Base-by-base conservation (phyloP, 257 asterid genomes). In the Perilla frutescens region DNA sequence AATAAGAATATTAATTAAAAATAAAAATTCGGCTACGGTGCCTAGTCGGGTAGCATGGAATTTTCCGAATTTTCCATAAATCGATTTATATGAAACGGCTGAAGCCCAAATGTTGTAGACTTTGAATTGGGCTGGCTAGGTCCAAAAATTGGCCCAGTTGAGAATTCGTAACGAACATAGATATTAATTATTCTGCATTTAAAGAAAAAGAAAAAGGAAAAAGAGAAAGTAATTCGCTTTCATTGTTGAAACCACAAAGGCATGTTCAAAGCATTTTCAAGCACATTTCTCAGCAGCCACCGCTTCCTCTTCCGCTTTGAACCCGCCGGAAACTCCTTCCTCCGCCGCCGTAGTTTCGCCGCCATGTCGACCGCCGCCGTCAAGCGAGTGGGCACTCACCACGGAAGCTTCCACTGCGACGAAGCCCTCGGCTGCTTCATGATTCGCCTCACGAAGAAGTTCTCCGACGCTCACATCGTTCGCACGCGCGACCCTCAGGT, bases 331-430 rank as follows among this genome's bases (percentile, higher is more conserved):
- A 13, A 60, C 31, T 55, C 75, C 57, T 8, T 68, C 29, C 48
- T 71, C 68, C 39, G 70, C 60, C 73, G 50, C 53, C 50, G 68
- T 15, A 13, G 64, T 2, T 5, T 72, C 49, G 72, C 90, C 8
- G 8, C 71, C 66, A 89, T 91, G 96, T 86, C 96, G 32, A 49
- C 84, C 63, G 66, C 85, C 58, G 72, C 85, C 70, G 74, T 78
- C 8, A 90, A 87, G 79, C 86, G 83, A 63, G 90, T 93, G 26
- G 97, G 98, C 29, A 93, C 98, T 32, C 97, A 93, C 87, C 83
- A 90, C 61, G 97, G 98, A n/a, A 90, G 96, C 86, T 91, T 93
- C 82, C 97, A 91, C 84, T 93, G 98, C 71, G 98, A 93, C 79
- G 98, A 93, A 77, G 98, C 93, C 80, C 96, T 91, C 8, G 98